These are phyloP conservation scores for Aspergillus ruber DNA, from an alignment of 2,329 filamentous ascomycete genomes.

Conservation along the genomic window DNA sequence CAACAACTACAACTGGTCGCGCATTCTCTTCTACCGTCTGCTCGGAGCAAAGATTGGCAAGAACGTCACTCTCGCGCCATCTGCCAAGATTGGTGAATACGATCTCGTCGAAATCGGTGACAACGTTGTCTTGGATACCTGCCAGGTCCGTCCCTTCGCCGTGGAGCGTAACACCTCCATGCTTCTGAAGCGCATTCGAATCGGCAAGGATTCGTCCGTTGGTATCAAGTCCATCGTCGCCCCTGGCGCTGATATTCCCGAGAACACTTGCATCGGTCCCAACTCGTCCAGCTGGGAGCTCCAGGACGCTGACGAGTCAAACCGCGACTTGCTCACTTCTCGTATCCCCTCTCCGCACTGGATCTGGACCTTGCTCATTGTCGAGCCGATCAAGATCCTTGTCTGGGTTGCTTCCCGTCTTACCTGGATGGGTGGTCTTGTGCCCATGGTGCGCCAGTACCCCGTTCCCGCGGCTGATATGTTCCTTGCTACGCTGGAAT, in stretches of 20 bases:
- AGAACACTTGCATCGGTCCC: conserved; percentile 48
- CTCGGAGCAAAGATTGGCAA: conserved; percentile 50
- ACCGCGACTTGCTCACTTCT: conserved; percentile 39
- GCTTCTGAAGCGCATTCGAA: conserved; percentile 48
- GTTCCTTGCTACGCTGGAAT: conserved; percentile 11
- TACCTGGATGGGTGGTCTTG: conserved; percentile 36
- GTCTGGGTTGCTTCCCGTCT: conserved; percentile 39
- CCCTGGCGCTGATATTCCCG: conserved; percentile 44
- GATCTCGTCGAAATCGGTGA: conserved; percentile 52
- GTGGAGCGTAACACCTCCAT: conserved; percentile 54
- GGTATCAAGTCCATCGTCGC: conserved; percentile 47
- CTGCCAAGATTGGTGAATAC: conserved; percentile 48
- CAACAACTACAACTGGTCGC: conserved; percentile 26
- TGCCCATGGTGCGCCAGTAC: conserved; percentile 13
- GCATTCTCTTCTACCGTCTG: conserved; percentile 44
- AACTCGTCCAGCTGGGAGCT: conserved; percentile 55
- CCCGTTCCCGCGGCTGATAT: conserved; percentile 2
- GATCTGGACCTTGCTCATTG: conserved; percentile 38
- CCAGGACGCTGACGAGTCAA: conserved; percentile 38
- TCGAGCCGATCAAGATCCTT: conserved; percentile 37
- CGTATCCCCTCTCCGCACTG: conserved; percentile 42
- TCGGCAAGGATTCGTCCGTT: conserved; percentile 45
- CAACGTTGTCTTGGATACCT: conserved; percentile 42
- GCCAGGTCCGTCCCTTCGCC: conserved; percentile 48
- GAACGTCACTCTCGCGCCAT: conserved; percentile 42